Percentiles rank a stretch among this genome's conserved stretches.
Conservation (phyloP, 2,329 filamentous ascomycete genomes). For the Apiospora arundinis region DNA sequence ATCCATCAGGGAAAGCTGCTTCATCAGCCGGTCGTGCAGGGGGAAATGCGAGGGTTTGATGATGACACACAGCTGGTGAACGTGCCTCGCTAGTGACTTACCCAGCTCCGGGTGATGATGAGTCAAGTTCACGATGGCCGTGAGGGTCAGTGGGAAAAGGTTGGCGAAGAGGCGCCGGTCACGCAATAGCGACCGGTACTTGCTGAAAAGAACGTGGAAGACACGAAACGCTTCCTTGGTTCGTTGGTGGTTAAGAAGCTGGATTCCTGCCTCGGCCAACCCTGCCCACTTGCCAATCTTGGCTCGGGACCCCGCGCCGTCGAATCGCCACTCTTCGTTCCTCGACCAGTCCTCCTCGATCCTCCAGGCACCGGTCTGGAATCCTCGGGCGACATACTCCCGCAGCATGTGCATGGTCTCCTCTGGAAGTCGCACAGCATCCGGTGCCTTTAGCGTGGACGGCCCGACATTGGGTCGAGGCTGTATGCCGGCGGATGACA, state of each 20-base stretch:
- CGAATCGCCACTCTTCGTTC: neutral
- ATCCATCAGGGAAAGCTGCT: conserved; percentile 8
- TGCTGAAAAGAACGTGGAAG: conserved; percentile 1
- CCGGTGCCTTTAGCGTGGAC: neutral
- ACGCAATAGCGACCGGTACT: neutral
- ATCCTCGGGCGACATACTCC: neutral
- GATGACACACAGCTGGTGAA: conserved; percentile 1
- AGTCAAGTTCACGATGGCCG: conserved; percentile 3
- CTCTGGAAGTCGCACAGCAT: neutral
- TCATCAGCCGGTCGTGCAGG: neutral
- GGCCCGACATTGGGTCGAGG: neutral
- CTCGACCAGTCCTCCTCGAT: neutral
- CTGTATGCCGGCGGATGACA: neutral
- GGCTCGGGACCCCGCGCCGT: neutral
- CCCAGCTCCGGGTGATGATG: neutral
- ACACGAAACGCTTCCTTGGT: neutral
- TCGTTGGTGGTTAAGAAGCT: neutral
- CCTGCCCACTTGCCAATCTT: conserved; percentile 9
- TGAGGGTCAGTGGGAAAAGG: conserved; percentile 5
- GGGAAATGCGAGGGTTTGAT: neutral
- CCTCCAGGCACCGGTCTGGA: neutral
- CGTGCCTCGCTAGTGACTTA: neutral
- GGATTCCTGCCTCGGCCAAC: neutral
- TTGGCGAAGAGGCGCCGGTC: neutral
- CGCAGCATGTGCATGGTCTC: conserved; percentile 1